These are phyloP conservation scores for sunflower (Helianthus annuus) DNA, from an alignment of 129 eudicot species.

Conservation along the genomic window DNA sequence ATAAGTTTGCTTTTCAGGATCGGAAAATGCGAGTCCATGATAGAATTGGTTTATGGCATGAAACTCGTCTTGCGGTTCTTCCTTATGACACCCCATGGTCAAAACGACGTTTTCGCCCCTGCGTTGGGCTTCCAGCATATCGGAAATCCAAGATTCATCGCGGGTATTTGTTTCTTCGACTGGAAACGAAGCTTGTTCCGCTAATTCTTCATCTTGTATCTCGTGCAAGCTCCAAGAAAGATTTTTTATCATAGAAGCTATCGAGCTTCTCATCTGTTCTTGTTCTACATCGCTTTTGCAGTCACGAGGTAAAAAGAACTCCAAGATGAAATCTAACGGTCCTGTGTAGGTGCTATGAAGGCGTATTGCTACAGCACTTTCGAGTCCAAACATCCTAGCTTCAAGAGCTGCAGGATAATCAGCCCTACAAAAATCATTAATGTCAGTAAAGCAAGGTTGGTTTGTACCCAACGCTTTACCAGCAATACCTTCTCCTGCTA, in stretches of 20 bases:
- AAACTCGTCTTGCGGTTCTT: slow-evolving; percentile 62
- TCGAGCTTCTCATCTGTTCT: slow-evolving; percentile 30
- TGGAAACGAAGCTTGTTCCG: slow-evolving; percentile 1
- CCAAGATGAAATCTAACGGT: slow-evolving; percentile 44
- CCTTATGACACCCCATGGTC: slow-evolving; percentile 53
- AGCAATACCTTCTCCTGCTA: slow-evolving; percentile 55
- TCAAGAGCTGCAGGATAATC: slow-evolving; percentile 57
- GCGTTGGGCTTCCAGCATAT: slow-evolving; percentile 55
- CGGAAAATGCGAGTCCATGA: slow-evolving; percentile 25
- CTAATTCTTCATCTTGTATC: slow-evolving; percentile 35
- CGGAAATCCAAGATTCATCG: slow-evolving; percentile 53
- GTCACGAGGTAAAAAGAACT: slow-evolving; percentile 51
- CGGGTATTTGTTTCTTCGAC: slow-evolving; percentile 1
- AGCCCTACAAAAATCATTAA: slow-evolving; percentile 52
- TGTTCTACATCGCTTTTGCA: slow-evolving; percentile 47
- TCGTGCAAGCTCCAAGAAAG: slow-evolving; percentile 42
- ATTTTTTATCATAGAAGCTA: slow-evolving; percentile 34
- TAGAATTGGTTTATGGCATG: slow-evolving; percentile 42
- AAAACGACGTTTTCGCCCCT: slow-evolving; percentile 61
- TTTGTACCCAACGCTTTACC: slow-evolving; percentile 63
- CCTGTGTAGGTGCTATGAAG: slow-evolving; percentile 45
- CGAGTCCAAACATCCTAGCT: slow-evolving; percentile 44
- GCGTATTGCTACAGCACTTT: slow-evolving; percentile 52
- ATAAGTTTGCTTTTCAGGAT: slow-evolving; percentile 32
- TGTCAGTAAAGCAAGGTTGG: slow-evolving; percentile 60